Evolutionary conservation across 2,329 filamentous ascomycete genomes (phyloP).

Genomic region (Fusarium luffae): DNA sequence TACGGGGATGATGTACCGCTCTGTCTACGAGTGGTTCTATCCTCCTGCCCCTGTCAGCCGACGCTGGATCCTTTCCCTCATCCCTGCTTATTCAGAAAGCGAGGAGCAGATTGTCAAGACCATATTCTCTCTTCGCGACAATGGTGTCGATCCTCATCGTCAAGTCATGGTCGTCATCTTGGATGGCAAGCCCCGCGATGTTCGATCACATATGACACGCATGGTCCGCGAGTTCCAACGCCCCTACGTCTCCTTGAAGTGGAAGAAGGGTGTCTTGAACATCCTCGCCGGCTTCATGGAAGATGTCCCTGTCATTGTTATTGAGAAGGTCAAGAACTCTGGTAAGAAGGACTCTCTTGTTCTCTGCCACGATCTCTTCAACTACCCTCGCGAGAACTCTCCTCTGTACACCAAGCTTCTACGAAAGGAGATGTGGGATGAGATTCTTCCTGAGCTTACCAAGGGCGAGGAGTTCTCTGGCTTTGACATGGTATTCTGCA

Average conservation of each 20-base stretch:
- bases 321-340: slow-evolving; percentile 40
- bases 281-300: slow-evolving; percentile 37
- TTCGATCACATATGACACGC: slow-evolving; percentile 35
- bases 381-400: slow-evolving; percentile 31
- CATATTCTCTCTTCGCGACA: slow-evolving; percentile 37
- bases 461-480: slow-evolving; percentile 25
- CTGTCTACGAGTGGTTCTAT: slow-evolving; percentile 11
- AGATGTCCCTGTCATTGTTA: slow-evolving; percentile 38
- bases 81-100: slow-evolving; percentile 40
- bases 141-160: slow-evolving; percentile 36
- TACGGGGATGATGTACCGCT: slow-evolving; percentile 8
- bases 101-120: slow-evolving; percentile 43
- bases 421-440: slow-evolving; percentile 34
- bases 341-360: slow-evolving; percentile 40
- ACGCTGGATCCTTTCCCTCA: slow-evolving; percentile 38
- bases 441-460: slow-evolving; percentile 29
- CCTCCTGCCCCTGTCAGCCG: slow-evolving; percentile 9
- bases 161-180: slow-evolving; percentile 40
- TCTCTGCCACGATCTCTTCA: slow-evolving; percentile 38
- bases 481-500: slow-evolving; percentile 41
- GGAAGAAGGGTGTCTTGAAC: slow-evolving; percentile 35
- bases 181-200: slow-evolving; percentile 36
- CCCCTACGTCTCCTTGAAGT: slow-evolving; percentile 34
- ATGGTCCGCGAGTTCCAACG: slow-evolving; percentile 31
- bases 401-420: slow-evolving; percentile 35